These are phyloP conservation scores for Penicillium frequentans DNA, from an alignment of 2,329 filamentous ascomycete species.

Conservation along the genomic window DNA sequence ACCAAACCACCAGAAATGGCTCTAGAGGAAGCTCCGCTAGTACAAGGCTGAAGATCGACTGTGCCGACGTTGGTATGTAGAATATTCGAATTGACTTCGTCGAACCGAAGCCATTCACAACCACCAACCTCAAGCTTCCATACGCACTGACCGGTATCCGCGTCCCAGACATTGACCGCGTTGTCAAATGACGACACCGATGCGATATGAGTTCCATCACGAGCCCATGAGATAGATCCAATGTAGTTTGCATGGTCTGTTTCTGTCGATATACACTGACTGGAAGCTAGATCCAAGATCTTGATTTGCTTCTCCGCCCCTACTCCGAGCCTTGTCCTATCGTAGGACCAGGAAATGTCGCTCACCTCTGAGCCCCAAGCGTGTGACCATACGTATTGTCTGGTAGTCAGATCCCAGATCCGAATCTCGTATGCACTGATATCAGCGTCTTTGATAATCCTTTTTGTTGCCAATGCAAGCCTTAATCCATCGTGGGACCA, in stretches of 20 bases:
- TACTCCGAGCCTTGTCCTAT: background rate
- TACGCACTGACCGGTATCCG: background rate
- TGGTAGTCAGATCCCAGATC: background rate
- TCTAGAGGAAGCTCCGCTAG: background rate
- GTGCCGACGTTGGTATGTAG: background rate
- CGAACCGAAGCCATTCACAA: background rate
- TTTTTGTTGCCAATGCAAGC: background rate
- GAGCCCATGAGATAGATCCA: background rate
- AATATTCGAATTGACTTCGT: background rate
- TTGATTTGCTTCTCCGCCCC: background rate
- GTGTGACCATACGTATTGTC: background rate
- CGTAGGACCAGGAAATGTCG: background rate
- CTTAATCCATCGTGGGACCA: background rate
- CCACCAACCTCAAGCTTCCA: background rate
- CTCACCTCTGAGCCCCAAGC: background rate
- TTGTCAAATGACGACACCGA: background rate
- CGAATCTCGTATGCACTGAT: too few relatives aligned
- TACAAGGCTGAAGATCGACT: background rate
- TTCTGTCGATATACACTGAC: background rate
- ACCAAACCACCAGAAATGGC: background rate
- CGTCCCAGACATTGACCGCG: background rate
- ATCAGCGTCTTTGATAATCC: too few relatives aligned
- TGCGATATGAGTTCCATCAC: background rate
- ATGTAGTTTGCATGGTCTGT: background rate
- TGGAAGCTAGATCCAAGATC: background rate